Evolutionary conservation across 768 basidiomycete species (phyloP), one percentile per base, ranked within the genome.

Genomic region (Tylopilus rubrobrunneus): DNA sequence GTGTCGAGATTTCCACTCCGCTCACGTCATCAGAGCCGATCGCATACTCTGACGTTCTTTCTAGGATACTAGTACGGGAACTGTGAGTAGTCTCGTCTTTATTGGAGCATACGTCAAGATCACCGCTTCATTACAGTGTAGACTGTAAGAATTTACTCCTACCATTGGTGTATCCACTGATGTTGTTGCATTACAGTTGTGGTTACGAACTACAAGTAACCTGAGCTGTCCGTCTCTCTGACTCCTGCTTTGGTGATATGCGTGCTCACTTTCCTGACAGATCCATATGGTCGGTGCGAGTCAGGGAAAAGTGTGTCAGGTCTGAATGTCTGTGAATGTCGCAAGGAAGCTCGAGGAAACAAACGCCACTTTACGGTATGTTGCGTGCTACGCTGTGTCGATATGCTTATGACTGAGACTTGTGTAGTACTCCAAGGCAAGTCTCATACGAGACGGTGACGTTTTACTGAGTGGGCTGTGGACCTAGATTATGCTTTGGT

Each of bases 401-500:
- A 51, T 56, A 55, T 47, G 33, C 34, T 48, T 36, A 19, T 43
- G 37, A 15, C 14, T 19, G 9, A 21, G 19, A 23, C 10, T 19
- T 19, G 19, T 19, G 19, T 19, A 19, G 19, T 19, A 19, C 19
- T 19, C 19, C 19, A 19, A 19, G 81, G 86, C 84, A 56, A 62
- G 76, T 60, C 14, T 45, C 39, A 40, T 23, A 7, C 34, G 39
- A 23, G n/a, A 25, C 21, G 19, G 14, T 14, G 15, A 27, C 34
- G 41, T 46, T 19, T 49, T 37, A 41, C 58, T 65, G 28, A 63
- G 42, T 5, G 29, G 33, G 25, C 9, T 43, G 21, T 52, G 34
- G 40, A 42, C 49, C 9, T 69, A 91, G 85, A 78, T 94, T 43
- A 96, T 96, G 92, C 79, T 95, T 63, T 95, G 92, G 90, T 91